Evolutionary conservation across 768 basidiomycete species (phyloP), one percentile per base, ranked within the genome.

Genomic region (Tulasnella sp.): DNA sequence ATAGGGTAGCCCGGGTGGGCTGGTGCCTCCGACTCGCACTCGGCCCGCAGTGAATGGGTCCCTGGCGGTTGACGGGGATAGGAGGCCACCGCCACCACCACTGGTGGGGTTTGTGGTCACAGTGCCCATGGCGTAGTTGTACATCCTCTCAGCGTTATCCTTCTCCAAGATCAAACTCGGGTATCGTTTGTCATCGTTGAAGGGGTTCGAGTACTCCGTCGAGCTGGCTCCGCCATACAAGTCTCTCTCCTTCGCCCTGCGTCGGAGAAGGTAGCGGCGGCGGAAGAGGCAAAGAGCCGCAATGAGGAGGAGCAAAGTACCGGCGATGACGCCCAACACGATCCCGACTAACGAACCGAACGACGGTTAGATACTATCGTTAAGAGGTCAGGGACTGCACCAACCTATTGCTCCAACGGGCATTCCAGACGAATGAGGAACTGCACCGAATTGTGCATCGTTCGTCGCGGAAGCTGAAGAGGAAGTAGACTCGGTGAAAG

Each of bases 141-240:
- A 46, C 38, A 46, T 40, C 73, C 44, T 74, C 73, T 74, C 34
- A 19, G 39, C 73, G 34, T 68, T 68, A 42, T 74, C 73, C 44
- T 40, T 40, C 39, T 46, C 73, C 39, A 74, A 74, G 1, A 46
- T 40, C 39, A 46, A 27, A 42, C 73, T 74, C 1, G 39, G 39
- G 38, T 74, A 74, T 14, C 73, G 73, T 27, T 40, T 40, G 38
- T 74, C 73, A 38, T 74, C 73, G 73, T 74, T 46, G 38, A 74
- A 74, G 9, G 73, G 73, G 18, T 74, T 74, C 24, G 73, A 74
- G 38, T 74, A 74, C n/a, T 40, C 44, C 31, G 62, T 68, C 27
- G 62, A 68, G 9, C 62, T 68, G 31, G 62, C 62, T 2, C 18
- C 56, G 18, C 71, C 71, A 74, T 74, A 46, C 3, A 39, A 24